Percentiles rank a stretch among this genome's conserved stretches.
Evolutionary conservation across 768 basidiomycete genomes (phyloP).

Genomic region (Mycena rebaudengoi): DNA sequence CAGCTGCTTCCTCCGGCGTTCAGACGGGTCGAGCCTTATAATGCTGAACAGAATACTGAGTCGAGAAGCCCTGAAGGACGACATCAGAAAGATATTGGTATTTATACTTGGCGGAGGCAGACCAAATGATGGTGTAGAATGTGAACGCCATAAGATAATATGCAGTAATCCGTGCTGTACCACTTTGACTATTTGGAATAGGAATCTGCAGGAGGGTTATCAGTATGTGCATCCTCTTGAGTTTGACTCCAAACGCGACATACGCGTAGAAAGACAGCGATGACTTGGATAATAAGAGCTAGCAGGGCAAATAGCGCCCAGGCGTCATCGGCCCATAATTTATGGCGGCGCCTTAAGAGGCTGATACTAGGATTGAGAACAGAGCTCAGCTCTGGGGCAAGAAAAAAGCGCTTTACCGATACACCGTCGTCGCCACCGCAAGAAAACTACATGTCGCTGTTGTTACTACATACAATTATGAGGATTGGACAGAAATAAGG

Average conservation of each 20-base stretch:
- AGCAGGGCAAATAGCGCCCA: not conserved
- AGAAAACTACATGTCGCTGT: not conserved
- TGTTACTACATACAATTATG: not conserved
- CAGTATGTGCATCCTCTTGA: no score
- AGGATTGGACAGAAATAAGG: not conserved
- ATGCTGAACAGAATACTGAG: constrained; percentile 63
- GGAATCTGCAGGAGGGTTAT: no score
- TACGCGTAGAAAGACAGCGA: not conserved
- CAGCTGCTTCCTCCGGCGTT: constrained; percentile 31
- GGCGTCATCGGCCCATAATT: not conserved
- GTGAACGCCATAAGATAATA: no score
- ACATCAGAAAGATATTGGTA: not conserved
- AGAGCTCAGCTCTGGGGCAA: not conserved
- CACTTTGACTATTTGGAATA: no score
- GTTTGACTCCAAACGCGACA: no score
- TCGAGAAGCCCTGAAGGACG: constrained; percentile 48
- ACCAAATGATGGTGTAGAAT: constrained; percentile 51
- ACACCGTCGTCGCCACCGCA: not conserved
- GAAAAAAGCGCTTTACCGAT: not conserved
- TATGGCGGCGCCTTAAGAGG: not conserved
- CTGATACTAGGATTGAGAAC: not conserved
- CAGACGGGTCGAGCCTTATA: constrained; percentile 56
- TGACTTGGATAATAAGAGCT: not conserved
- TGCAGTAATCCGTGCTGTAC: no score
- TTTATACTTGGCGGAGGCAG: not conserved